phyloP scores from a whole-genome alignment of 345 rosid species.

The Sapria himalayana region DNA sequence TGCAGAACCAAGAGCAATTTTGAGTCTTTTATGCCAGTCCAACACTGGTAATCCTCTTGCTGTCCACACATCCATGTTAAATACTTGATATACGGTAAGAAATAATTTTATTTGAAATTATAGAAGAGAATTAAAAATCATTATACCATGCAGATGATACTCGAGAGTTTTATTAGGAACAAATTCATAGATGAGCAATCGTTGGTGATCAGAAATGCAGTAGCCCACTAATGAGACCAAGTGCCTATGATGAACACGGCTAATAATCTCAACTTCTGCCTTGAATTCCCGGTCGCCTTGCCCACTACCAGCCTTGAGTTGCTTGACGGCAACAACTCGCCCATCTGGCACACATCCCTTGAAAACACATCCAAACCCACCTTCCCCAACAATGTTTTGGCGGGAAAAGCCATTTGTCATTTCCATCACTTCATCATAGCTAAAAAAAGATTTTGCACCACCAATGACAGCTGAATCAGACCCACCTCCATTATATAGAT shows the following conservation, averaged over 20 bases:
- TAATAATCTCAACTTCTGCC: constrained; percentile 89
- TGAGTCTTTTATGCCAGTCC: constrained; percentile 73
- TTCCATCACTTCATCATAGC: constrained; percentile 59
- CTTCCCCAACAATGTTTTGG: constrained; percentile 70
- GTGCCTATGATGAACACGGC: constrained; percentile 88
- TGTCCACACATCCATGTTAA: constrained; percentile 9
- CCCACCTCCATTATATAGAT: constrained; percentile 14
- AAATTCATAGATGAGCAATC: constrained; percentile 74
- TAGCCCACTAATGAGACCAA: constrained; percentile 87
- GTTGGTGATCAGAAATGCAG: constrained; percentile 38
- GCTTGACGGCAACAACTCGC: constrained; percentile 63
- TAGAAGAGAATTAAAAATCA: neutral
- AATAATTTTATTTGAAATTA: neutral
- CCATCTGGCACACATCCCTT: constrained; percentile 42
- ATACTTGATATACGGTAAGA: neutral
- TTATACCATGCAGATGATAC: constrained; percentile 76
- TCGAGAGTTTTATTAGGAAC: constrained; percentile 82
- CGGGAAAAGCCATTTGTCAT: constrained; percentile 60
- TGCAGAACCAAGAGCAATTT: constrained; percentile 79
- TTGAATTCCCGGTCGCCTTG: constrained; percentile 93
- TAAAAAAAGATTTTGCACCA: constrained; percentile 31
- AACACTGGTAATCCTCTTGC: constrained; percentile 36
- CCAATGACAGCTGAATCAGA: constrained; percentile 31
- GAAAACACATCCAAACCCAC: constrained; percentile 83
- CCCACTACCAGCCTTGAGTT: constrained; percentile 85